phyloP scores from a whole-genome alignment of 2,329 filamentous ascomycete genomes.

The Colletotrichum caudatum region DNA sequence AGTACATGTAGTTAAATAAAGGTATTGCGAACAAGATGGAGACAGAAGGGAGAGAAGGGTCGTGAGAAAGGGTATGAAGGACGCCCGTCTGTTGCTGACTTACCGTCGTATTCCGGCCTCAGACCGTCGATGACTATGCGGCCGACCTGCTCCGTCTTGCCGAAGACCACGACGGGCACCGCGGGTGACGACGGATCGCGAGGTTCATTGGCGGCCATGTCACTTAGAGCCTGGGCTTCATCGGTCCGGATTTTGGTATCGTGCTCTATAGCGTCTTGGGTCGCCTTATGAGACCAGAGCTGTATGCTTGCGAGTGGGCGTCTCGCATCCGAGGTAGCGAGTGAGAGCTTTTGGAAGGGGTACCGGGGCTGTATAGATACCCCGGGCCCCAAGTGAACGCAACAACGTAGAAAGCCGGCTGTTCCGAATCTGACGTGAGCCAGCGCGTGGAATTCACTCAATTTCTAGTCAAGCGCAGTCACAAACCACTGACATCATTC shows the following conservation, averaged over 20 bases:
- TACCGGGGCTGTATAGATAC: no score
- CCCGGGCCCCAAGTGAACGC: no score
- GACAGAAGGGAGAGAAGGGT: not conserved
- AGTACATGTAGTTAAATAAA: not conserved
- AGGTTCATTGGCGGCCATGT: not conserved
- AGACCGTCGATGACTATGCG: constrained; percentile 44
- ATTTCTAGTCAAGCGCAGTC: no score
- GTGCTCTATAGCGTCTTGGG: constrained; percentile 3
- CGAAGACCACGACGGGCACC: constrained; percentile 45
- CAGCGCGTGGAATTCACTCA: no score
- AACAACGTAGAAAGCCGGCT: no score
- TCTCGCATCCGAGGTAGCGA: no score
- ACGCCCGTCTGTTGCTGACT: constrained; percentile 3
- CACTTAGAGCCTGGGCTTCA: not conserved
- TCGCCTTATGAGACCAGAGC: constrained; percentile 19
- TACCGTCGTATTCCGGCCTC: constrained; percentile 47
- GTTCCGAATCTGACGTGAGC: no score
- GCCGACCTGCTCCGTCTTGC: constrained; percentile 45
- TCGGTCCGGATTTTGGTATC: not conserved
- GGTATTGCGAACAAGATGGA: not conserved
- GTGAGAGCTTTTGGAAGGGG: not conserved
- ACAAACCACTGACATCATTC: not conserved
- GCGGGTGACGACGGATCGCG: not conserved
- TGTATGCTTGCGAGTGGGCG: constrained; percentile 5
- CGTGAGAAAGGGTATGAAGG: not conserved